Evolutionary conservation across 768 basidiomycete genomes (phyloP).

Genomic region (Dioszegia crocea): DNA sequence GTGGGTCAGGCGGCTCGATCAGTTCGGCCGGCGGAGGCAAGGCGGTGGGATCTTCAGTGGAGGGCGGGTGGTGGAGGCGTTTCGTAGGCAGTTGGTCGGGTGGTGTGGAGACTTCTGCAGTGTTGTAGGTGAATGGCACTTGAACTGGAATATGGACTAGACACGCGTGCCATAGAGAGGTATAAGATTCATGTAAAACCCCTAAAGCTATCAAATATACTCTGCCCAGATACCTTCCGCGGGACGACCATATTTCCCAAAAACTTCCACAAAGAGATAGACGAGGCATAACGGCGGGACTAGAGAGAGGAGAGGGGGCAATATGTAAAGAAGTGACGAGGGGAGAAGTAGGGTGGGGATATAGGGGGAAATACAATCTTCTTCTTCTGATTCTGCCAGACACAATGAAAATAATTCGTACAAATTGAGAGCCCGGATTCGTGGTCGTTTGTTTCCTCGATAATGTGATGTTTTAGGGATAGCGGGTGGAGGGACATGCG

Average conservation of each 20-base stretch:
- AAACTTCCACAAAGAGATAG: too few relatives aligned
- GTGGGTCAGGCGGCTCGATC: constrained; percentile 29
- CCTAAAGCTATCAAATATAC: not conserved
- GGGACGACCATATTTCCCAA: too few relatives aligned
- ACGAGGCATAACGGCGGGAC: too few relatives aligned
- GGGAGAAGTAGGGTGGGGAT: not conserved
- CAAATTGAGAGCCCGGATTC: not conserved
- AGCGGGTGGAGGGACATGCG: not conserved
- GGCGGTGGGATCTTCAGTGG: constrained; percentile 25
- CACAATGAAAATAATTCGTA: not conserved
- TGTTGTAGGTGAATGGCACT: constrained; percentile 3
- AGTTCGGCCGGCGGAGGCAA: constrained; percentile 27
- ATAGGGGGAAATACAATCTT: not conserved
- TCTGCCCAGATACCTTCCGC: not conserved
- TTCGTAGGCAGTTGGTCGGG: constrained; percentile 46
- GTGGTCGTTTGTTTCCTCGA: too few relatives aligned
- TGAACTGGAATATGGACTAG: not conserved
- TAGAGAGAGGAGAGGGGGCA: too few relatives aligned
- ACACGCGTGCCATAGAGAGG: too few relatives aligned
- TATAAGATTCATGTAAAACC: not conserved
- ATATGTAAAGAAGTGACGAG: not conserved
- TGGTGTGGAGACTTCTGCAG: constrained; percentile 37
- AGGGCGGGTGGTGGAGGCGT: constrained; percentile 41
- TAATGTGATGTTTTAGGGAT: not conserved
- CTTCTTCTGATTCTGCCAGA: not conserved